These are phyloP conservation scores for Fusarium penzigii DNA, from an alignment of 2,329 filamentous ascomycete species.

Conservation along the genomic window DNA sequence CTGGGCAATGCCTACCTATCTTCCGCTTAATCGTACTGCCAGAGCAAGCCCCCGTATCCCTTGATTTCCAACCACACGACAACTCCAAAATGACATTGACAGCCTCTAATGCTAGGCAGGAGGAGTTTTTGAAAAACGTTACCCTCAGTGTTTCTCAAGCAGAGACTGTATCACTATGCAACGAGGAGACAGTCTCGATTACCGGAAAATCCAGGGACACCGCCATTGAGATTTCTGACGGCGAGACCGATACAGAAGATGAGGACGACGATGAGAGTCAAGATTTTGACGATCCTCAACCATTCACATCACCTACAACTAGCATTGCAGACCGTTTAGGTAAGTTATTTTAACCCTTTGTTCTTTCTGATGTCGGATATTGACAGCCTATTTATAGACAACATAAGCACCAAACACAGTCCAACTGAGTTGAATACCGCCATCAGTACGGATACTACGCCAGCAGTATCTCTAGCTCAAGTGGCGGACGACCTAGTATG, in stretches of 20 bases:
- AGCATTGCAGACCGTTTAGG: constrained; percentile 5
- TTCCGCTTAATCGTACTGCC: neutral
- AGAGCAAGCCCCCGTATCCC: neutral
- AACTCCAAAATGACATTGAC: neutral
- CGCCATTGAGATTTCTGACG: constrained; percentile 5
- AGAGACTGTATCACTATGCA: neutral
- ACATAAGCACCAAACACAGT: constrained; percentile 8
- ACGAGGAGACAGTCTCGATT: neutral
- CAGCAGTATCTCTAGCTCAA: constrained; percentile 6
- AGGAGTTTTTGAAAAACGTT: neutral
- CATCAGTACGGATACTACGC: constrained; percentile 3
- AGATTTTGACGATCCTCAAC: neutral
- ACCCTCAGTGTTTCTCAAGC: neutral
- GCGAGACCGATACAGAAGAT: constrained; percentile 5
- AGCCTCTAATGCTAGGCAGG: neutral
- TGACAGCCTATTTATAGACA: constrained; percentile 8
- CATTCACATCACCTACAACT: constrained; percentile 3
- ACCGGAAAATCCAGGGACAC: neutral
- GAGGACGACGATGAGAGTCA: neutral
- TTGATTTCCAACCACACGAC: neutral
- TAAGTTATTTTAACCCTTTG: neutral
- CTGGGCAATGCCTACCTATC: constrained; percentile 1
- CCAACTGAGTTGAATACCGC: constrained; percentile 6
- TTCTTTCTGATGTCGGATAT: neutral
- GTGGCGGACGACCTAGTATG: neutral